phyloP scores from a whole-genome alignment of 257 asterid species.

The Capsicum chinense region DNA sequence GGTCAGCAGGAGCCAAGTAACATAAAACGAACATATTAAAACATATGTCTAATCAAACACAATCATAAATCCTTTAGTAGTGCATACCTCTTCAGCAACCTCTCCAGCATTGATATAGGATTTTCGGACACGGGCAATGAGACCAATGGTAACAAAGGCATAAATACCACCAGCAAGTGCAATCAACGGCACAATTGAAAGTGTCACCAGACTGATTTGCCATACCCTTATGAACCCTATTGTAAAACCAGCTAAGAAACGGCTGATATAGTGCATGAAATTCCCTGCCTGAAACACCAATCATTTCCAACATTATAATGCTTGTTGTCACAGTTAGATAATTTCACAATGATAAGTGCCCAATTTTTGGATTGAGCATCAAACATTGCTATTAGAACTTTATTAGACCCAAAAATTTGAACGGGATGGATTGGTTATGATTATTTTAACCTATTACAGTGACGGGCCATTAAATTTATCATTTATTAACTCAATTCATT shows the following conservation, averaged over 20 bases:
- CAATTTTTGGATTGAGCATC: too few species aligned
- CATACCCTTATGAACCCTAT: constrained; percentile 89
- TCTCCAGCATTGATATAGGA: constrained; percentile 93
- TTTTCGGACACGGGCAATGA: constrained; percentile 81
- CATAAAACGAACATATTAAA: background rate
- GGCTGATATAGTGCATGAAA: constrained; percentile 83
- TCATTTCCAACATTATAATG: background rate
- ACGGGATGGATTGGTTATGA: too few species aligned
- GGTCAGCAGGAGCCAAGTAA: too few species aligned
- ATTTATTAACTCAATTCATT: too few species aligned
- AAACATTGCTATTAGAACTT: too few species aligned
- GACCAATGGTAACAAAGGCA: constrained; percentile 85
- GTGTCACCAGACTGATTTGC: constrained; percentile 96
- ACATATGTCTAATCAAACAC: background rate
- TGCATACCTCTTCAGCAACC: constrained; percentile 90
- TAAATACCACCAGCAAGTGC: constrained; percentile 96
- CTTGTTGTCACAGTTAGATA: background rate
- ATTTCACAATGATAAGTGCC: too few species aligned
- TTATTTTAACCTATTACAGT: too few species aligned
- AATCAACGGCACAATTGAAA: constrained; percentile 86
- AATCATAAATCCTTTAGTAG: background rate
- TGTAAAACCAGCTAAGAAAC: constrained; percentile 77
- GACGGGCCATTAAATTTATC: too few species aligned
- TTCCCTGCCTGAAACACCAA: constrained; percentile 71
- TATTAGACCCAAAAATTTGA: too few species aligned